Evolutionary conservation across 2,329 filamentous ascomycete genomes (phyloP).

Genomic region (Fusarium anguioides): DNA sequence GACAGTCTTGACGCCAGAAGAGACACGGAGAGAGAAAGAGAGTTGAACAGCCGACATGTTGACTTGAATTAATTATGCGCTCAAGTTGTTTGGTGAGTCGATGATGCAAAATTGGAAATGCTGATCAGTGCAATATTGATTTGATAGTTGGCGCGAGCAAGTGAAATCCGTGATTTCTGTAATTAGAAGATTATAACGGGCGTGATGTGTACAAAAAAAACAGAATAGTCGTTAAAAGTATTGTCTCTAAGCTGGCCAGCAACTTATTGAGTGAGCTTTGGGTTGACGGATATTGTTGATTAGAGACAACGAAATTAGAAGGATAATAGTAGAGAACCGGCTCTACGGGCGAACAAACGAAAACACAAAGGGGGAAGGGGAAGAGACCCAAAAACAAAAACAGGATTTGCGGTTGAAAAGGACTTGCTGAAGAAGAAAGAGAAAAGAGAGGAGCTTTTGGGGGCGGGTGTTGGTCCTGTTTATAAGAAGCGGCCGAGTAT

Average conservation of each 20-base stretch:
- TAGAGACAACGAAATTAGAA: slow-evolving; percentile 52
- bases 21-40: slow-evolving; percentile 95
- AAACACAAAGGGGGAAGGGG: slow-evolving; percentile 53
- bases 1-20: slow-evolving; percentile 95
- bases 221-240: slow-evolving; percentile 38
- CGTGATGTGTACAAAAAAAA: slow-evolving; percentile 15
- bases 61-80: slow-evolving; percentile 54
- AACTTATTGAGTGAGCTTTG: slow-evolving; percentile 48
- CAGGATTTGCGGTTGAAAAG: slow-evolving; percentile 63
- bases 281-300: slow-evolving; percentile 34
- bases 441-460: slow-evolving; percentile 49
- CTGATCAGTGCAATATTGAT: slow-evolving; percentile 41
- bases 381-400: slow-evolving; percentile 58
- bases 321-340: slow-evolving; percentile 63
- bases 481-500: slow-evolving; percentile 43
- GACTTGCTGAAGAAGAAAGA: slow-evolving; percentile 73
- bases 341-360: slow-evolving; percentile 58
- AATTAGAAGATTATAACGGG: slow-evolving; percentile 55
- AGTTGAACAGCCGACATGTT: slow-evolving; percentile 93
- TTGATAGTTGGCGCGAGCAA: slow-evolving; percentile 61
- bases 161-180: slow-evolving; percentile 64
- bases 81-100: slow-evolving; percentile 46
- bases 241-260: slow-evolving; percentile 56
- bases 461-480: slow-evolving; percentile 51
- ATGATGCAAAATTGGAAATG: slow-evolving; percentile 40